Evolutionary conservation across 176 grass and related monocot species (phyloP).

Genomic region (Oryza glumipatula): DNA sequence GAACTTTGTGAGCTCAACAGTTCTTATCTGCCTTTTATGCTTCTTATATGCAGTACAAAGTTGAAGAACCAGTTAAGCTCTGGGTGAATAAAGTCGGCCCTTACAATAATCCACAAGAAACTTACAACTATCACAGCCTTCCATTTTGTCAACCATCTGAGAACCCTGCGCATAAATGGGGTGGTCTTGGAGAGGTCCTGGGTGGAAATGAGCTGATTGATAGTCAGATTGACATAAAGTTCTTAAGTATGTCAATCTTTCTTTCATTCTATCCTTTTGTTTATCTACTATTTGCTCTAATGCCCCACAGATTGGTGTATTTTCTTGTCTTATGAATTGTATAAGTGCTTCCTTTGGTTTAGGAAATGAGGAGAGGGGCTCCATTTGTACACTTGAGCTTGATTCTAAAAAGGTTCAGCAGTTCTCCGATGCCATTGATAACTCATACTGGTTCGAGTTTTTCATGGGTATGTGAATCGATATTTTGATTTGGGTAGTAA

Average conservation of each 20-base stretch:
- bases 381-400: conserved; percentile 74
- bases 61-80: conserved; percentile 73
- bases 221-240: conserved; percentile 91
- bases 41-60: conserved; percentile 71
- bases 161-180: conserved; percentile 86
- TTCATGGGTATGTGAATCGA: conserved; percentile 76
- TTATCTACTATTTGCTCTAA: conserved; percentile 13
- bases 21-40: conserved; percentile 30
- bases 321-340: conserved; percentile 30
- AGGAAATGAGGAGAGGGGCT: conserved; percentile 72
- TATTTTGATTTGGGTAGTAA: conserved; percentile 38
- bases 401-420: conserved; percentile 80
- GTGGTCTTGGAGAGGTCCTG: conserved; percentile 96
- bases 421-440: conserved; percentile 91
- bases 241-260: conserved; percentile 65
- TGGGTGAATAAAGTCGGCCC: conserved; percentile 99
- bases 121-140: conserved; percentile 97
- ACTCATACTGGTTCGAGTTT: conserved; percentile 95
- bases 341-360: conserved; percentile 39
- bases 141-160: conserved; percentile 87
- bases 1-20: background rate
- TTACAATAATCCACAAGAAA: conserved; percentile 99
- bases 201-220: conserved; percentile 97
- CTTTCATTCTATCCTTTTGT: conserved; percentile 40
- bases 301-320: background rate